phyloP scores from a whole-genome alignment of 139 green algal genomes.

The Asterochloris erici region DNA sequence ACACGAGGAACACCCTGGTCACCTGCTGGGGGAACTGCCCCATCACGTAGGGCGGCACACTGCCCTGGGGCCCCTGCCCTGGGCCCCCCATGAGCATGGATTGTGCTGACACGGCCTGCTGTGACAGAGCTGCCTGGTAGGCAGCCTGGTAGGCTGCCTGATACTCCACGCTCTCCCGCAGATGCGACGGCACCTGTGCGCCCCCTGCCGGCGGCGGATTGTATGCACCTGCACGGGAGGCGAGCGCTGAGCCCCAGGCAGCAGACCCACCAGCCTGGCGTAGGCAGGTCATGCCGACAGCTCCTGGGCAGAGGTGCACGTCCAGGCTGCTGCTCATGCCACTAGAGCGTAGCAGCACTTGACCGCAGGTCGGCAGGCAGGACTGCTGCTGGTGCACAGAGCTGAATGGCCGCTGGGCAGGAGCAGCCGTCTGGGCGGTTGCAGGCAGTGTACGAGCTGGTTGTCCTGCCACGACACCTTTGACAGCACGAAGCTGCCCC shows the following conservation, averaged over 20 bases:
- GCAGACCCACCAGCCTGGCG: background rate
- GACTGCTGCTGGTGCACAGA: too few relatives aligned
- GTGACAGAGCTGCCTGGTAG: constrained; percentile 79
- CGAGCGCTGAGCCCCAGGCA: background rate
- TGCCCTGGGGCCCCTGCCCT: constrained; percentile 15
- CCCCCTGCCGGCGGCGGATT: background rate
- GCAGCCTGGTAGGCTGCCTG: constrained; percentile 86
- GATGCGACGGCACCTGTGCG: background rate
- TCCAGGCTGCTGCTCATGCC: constrained; percentile 19
- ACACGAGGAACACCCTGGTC: background rate
- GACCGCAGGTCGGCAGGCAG: too few relatives aligned
- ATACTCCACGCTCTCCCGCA: constrained; percentile 62
- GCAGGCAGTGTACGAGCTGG: too few relatives aligned
- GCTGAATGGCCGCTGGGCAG: too few relatives aligned
- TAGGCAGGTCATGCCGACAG: background rate
- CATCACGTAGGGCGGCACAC: constrained; percentile 19
- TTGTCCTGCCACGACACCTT: too few relatives aligned
- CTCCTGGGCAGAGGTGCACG: background rate
- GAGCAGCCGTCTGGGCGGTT: too few relatives aligned
- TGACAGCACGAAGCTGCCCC: too few relatives aligned
- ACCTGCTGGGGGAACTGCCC: constrained; percentile 23
- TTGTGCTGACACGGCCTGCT: constrained; percentile 48
- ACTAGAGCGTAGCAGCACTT: background rate
- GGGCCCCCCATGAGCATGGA: constrained; percentile 25
- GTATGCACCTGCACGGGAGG: background rate